Conservation (phyloP, 75 land plant species). For the Cunninghamia lanceolata region DNA sequence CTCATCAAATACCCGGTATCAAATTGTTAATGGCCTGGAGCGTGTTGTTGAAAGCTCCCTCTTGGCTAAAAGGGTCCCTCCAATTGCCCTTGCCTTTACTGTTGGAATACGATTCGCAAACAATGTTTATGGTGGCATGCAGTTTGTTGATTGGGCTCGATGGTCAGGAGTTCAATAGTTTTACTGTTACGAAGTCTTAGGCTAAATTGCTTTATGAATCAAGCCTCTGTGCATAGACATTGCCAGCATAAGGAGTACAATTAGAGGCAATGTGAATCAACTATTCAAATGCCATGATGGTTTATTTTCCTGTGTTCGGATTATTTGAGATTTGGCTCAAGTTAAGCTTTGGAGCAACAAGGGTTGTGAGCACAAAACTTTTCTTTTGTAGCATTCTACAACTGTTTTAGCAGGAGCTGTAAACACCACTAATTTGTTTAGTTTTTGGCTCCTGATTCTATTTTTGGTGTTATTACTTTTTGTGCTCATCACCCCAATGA, state of each 20-base stretch:
- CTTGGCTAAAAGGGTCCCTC: constrained; percentile 61
- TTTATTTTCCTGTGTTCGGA: not conserved
- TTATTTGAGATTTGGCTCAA: not conserved
- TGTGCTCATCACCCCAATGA: not conserved
- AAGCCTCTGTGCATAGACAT: not conserved
- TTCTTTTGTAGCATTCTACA: not conserved
- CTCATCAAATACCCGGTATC: constrained; percentile 93
- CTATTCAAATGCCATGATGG: not conserved
- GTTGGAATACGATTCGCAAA: constrained; percentile 90
- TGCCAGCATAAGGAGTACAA: not conserved
- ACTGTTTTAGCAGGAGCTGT: not conserved
- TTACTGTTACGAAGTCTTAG: not conserved
- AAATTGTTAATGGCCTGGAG: constrained; percentile 84
- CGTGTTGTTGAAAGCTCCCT: constrained; percentile 80
- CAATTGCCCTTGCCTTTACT: constrained; percentile 88
- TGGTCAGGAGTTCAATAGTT: constrained; percentile 64
- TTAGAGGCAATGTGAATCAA: not conserved
- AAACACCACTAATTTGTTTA: not conserved
- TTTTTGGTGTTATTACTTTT: not conserved
- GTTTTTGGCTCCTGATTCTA: not conserved
- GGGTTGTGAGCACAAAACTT: not conserved
- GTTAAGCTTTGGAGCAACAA: not conserved
- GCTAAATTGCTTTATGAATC: not conserved
- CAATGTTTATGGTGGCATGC: constrained; percentile 92
- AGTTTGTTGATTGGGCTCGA: constrained; percentile 97